Base-by-base conservation (phyloP, 805 yeast genomes). In the Wickerhamiella brachini region DNA sequence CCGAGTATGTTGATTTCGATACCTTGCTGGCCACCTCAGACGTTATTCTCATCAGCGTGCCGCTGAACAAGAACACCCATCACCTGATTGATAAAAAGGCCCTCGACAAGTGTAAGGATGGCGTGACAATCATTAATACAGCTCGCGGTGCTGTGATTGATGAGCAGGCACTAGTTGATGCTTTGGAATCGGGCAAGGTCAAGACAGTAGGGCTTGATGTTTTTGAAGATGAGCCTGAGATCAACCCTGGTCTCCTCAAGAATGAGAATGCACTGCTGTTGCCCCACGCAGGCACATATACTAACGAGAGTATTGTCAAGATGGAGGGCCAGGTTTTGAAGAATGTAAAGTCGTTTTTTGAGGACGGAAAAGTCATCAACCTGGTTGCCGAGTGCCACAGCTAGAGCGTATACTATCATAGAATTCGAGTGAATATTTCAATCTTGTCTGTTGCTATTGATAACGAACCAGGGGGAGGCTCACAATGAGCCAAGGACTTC, bases 261-360 rank as follows among this genome's bases (percentile, higher is more conserved):
- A 64, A 74, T 61, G 73, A 74, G 20, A 70, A 72, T 49, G 74
- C 73, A 26, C 68, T 76, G 20, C 67, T 79, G 50, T 70, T 77
- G 59, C 84, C 84, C 18, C 84, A 79, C 59, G 75, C 75, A 68
- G 74, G 74, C 34, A 70, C 72, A 18, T 67, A 66, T 52, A 60
- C 72, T 10, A 54, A 49, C 5, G 69, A 73, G 43, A 59, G 72
- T 2, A 77, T 83, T 61, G 68, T 72, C 57, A 75, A 76, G 58
- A 85, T 93, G 95, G 96, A 89, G 68, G 79, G 77, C 58, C 78
- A 78, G 64, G 86, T 82, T 31, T 79, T 85, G 24, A 73, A 74
- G 31, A 93, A 90, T 65, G 78, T 85, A 8, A 68, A 70, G 44
- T 65, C 71, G n/a, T 80, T 69, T 46, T 60, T 86, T 38, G 65